Evolutionary conservation across 164 flowering plant genomes (phyloP).

Genomic region (Brasenia schreberi): DNA sequence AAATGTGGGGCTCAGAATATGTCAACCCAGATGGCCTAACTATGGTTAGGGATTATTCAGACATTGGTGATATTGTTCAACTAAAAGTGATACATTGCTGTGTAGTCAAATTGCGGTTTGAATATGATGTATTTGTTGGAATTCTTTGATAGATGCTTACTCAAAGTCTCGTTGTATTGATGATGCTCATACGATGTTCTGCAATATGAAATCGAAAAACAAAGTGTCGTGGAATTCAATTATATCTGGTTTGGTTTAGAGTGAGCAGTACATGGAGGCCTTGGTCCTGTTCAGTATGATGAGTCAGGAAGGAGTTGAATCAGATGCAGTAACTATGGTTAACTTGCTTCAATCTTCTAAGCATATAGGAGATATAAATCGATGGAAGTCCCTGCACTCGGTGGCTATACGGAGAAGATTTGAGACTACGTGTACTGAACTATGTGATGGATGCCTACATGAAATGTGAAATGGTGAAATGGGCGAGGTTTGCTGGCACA

Average conservation of each 20-base stretch:
- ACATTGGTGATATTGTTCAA: constrained; percentile 12
- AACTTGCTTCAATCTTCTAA: constrained; percentile 54
- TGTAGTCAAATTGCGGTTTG: constrained; percentile 36
- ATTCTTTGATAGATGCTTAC: constrained; percentile 67
- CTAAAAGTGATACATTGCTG: constrained; percentile 42
- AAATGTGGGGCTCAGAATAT: too few species aligned
- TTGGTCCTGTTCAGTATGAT: constrained; percentile 31
- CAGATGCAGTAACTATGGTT: constrained; percentile 56
- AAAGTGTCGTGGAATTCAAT: constrained; percentile 77
- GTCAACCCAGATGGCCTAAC: too few species aligned
- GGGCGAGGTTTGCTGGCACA: too few species aligned
- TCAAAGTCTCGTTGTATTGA: constrained; percentile 32
- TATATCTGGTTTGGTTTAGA: constrained; percentile 46
- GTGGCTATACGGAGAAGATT: constrained; percentile 26
- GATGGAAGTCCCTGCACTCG: constrained; percentile 55
- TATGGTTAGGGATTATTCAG: constrained; percentile 49
- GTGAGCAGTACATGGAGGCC: constrained; percentile 30
- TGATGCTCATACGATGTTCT: constrained; percentile 33
- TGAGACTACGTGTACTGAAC: constrained; percentile 34
- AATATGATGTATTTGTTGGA: constrained; percentile 49
- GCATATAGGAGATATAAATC: constrained; percentile 22
- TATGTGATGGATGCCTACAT: constrained; percentile 60
- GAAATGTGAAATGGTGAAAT: constrained; percentile 25
- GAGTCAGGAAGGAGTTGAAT: constrained; percentile 32
- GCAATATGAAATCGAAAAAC: constrained; percentile 38